Conservation (phyloP, 2,329 filamentous ascomycete species). For the Periconia digitata region DNA sequence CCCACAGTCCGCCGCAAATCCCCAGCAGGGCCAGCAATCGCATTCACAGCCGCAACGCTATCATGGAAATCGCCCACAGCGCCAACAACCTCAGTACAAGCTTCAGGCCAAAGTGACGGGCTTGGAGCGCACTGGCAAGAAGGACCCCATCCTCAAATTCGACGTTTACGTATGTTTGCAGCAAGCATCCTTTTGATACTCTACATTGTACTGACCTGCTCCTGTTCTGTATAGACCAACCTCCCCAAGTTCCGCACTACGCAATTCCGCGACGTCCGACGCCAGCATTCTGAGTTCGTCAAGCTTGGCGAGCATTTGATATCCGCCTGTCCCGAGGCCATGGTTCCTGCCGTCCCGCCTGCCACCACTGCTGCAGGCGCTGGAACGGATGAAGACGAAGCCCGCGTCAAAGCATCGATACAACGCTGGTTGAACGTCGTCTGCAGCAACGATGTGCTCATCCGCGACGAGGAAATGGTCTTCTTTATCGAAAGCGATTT, state of each 20-base stretch:
- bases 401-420: constrained; percentile 81
- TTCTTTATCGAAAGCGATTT: constrained; percentile 99
- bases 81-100: constrained; percentile 69
- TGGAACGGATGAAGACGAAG: constrained; percentile 94
- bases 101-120: constrained; percentile 94
- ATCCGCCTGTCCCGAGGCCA: constrained; percentile 93
- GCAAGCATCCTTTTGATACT: constrained; percentile 9
- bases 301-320: constrained; percentile 96
- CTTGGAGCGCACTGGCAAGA: constrained; percentile 88
- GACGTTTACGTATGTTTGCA: constrained; percentile 91
- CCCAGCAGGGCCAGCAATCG: constrained; percentile 44
- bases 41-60: constrained; percentile 51
- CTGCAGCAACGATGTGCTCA: constrained; percentile 87
- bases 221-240: constrained; percentile 71
- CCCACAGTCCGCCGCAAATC: constrained; percentile 25
- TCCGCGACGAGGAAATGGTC: constrained; percentile 94
- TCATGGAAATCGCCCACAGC: constrained; percentile 45
- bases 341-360: constrained; percentile 94
- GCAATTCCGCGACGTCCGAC: constrained; percentile 95
- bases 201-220: constrained; percentile 5
- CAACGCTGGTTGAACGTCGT: constrained; percentile 96
- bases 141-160: constrained; percentile 91
- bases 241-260: constrained; percentile 97
- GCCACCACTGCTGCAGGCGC: constrained; percentile 91
- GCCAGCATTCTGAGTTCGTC: constrained; percentile 91